Conservation (phyloP, 805 yeast species). For the Candida nitratophila region DNA sequence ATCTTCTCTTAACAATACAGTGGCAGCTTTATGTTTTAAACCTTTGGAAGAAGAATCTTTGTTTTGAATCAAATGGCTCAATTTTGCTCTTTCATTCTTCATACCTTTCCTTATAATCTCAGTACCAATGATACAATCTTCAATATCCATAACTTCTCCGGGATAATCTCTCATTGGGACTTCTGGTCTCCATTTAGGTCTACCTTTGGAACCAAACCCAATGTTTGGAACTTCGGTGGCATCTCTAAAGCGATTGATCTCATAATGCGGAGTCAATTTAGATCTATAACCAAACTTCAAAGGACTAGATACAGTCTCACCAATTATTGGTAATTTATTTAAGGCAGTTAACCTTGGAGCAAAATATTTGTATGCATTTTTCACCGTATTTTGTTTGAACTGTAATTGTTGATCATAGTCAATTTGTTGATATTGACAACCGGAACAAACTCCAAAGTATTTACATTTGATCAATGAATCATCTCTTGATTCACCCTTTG, state of each 20-base stretch:
- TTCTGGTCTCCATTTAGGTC: slow-evolving; percentile 58
- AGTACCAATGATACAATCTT: slow-evolving; percentile 90
- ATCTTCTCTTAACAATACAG: slow-evolving; percentile 77
- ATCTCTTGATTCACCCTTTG: slow-evolving; percentile 37
- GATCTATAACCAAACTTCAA: slow-evolving; percentile 74
- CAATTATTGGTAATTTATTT: slow-evolving; percentile 50
- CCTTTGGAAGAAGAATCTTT: slow-evolving; percentile 23
- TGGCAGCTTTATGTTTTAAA: slow-evolving; percentile 58
- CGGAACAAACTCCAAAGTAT: slow-evolving; percentile 90
- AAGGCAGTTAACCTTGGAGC: slow-evolving; percentile 46
- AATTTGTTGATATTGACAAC: slow-evolving; percentile 87
- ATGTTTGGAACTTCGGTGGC: slow-evolving; percentile 47
- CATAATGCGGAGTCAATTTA: slow-evolving; percentile 93
- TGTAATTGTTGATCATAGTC: slow-evolving; percentile 65
- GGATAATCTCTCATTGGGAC: slow-evolving; percentile 22
- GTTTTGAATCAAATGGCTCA: slow-evolving; percentile 30
- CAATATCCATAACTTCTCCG: slow-evolving; percentile 87
- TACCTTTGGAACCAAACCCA: slow-evolving; percentile 86
- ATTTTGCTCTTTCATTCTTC: slow-evolving; percentile 54
- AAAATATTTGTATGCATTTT: slow-evolving; percentile 73
- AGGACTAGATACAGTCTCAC: slow-evolving; percentile 55
- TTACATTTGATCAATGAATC: slow-evolving; percentile 61
- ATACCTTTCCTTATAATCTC: slow-evolving; percentile 68
- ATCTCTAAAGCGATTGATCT: slow-evolving; percentile 47
- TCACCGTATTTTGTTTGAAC: slow-evolving; percentile 67